These are phyloP conservation scores for Medicago arabica DNA, from an alignment of 306 rosid species.

Conservation along the genomic window DNA sequence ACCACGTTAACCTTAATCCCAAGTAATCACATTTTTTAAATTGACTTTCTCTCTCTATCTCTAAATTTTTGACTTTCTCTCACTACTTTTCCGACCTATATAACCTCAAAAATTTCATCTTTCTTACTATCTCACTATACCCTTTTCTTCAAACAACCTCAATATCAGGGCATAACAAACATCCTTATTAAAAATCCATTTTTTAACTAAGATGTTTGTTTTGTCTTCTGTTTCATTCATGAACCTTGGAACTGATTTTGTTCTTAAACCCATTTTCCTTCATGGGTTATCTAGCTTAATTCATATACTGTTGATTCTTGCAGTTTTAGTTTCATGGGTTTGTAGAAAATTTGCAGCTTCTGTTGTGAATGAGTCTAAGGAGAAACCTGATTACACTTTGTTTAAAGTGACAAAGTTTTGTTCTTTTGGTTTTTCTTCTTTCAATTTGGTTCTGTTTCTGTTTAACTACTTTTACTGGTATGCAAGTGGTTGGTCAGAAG, in stretches of 20 bases:
- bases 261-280: conserved; percentile 48
- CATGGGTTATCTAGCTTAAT: conserved; percentile 39
- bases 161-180: background rate
- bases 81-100: background rate
- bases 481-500: conserved; percentile 48
- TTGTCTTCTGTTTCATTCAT: conserved; percentile 6
- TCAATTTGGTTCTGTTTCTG: conserved; percentile 36
- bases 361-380: conserved; percentile 33
- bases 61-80: background rate
- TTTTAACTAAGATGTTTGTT: conserved; percentile 27
- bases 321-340: conserved; percentile 36
- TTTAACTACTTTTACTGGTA: conserved; percentile 43
- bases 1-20: conserved; percentile 39
- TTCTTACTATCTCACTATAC: background rate
- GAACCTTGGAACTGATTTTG: conserved; percentile 30
- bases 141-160: background rate
- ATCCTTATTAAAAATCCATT: background rate
- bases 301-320: conserved; percentile 43
- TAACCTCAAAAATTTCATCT: background rate
- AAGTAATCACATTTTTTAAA: background rate
- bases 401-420: conserved; percentile 37
- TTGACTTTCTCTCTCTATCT: conserved; percentile 4
- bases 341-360: conserved; percentile 18
- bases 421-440: conserved; percentile 45
- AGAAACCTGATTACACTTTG: background rate